phyloP scores from a whole-genome alignment of 129 eudicot species.

The Escallonia herrerae region DNA sequence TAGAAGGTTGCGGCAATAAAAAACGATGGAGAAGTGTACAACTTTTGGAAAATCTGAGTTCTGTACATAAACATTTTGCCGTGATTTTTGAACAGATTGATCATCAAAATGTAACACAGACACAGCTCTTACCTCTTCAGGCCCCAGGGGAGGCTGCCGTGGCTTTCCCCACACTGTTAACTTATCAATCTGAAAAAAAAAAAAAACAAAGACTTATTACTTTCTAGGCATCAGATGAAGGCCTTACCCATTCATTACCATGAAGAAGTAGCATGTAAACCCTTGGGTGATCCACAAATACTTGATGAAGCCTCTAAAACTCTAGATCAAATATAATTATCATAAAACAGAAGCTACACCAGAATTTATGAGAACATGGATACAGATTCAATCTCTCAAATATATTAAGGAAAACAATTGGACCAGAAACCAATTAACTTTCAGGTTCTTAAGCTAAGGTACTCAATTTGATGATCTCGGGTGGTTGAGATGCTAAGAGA shows the following conservation, averaged over 20 bases:
- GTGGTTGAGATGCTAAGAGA: too few relatives aligned
- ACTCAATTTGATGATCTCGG: too few relatives aligned
- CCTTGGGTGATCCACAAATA: not conserved
- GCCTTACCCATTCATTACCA: not conserved
- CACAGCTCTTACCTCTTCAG: slow-evolving; percentile 56
- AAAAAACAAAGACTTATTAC: slow-evolving; percentile 1
- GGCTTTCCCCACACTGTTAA: slow-evolving; percentile 91
- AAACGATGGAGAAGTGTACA: not conserved
- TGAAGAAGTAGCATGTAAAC: not conserved
- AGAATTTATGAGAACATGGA: too few relatives aligned
- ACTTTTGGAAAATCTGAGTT: not conserved
- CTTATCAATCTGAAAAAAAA: slow-evolving; percentile 63
- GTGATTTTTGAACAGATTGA: not conserved
- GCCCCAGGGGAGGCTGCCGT: slow-evolving; percentile 77
- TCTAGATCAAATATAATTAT: not conserved
- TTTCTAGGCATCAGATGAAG: not conserved
- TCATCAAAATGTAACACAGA: not conserved
- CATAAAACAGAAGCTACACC: not conserved
- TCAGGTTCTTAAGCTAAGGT: too few relatives aligned
- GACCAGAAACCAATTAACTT: too few relatives aligned
- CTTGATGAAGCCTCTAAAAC: not conserved
- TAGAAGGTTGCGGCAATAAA: not conserved
- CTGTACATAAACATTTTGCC: not conserved
- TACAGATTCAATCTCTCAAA: too few relatives aligned
- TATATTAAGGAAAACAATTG: too few relatives aligned